Evolutionary conservation across 2,329 filamentous ascomycete species (phyloP), one percentile per base, ranked within the genome.

Genomic region (Lecanicillium sp.): DNA sequence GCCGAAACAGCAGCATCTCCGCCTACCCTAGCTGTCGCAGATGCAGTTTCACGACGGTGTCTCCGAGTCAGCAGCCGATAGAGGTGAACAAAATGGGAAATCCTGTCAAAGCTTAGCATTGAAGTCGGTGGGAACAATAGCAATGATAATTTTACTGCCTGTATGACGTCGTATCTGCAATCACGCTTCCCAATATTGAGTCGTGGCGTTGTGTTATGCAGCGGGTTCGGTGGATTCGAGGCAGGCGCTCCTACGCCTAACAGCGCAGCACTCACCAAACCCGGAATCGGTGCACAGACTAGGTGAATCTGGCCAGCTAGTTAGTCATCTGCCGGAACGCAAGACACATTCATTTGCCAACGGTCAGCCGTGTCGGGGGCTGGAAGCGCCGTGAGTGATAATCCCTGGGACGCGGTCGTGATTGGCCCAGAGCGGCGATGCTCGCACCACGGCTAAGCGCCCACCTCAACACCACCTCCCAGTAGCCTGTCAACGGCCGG

Each of bases 21-120:
- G 26, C 26, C 26, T 33, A 35, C 36, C 26, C 44, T 20, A 17
- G 35, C n/a, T n/a, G 44, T 47, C 44, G 21, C 44, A 47, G 12
- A 41, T 47, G 11, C 20, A 37, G 44, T 47, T 47, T 47, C 44
- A 47, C 29, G 36, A 35, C 40, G 20, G 33, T 19, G 30, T 33
- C 27, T 24, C 27, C 8, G 21, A 40, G 26, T 47, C 44, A 41
- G 14, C 24, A 15, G n/a, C n/a, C n/a, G 27, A 33, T 26, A 39
- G 19, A 21, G 12, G 14, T n/a, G n/a, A n/a, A n/a, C n/a, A n/a
- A n/a, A n/a, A n/a, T n/a, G n/a, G n/a, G n/a, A n/a, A n/a, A n/a
- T n/a, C n/a, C n/a, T n/a, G n/a, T n/a, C n/a, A n/a, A n/a, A n/a
- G n/a, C n/a, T n/a, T n/a, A n/a, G n/a, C n/a, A n/a, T n/a, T n/a